These are phyloP conservation scores for Hypericum perforatum DNA, from an alignment of 345 rosid species.

Conservation along the genomic window DNA sequence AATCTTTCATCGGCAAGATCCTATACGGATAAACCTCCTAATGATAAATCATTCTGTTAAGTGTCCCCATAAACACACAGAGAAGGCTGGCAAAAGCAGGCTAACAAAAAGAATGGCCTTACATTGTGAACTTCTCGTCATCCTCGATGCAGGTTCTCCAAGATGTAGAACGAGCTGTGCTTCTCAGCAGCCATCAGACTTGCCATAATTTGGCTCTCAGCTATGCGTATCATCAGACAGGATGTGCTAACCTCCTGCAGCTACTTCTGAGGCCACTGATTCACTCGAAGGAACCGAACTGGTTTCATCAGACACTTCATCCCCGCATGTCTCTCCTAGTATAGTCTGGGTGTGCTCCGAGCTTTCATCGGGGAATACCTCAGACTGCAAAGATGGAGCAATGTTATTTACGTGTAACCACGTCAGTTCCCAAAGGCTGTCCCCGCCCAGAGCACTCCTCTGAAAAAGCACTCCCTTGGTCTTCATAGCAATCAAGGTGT, in stretches of 20 bases:
- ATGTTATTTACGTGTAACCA: conserved; percentile 94
- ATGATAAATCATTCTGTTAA: too few relatives aligned
- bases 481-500: conserved; percentile 77
- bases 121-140: too few relatives aligned
- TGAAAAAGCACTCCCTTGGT: conserved; percentile 66
- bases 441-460: conserved; percentile 86
- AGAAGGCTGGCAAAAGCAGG: too few relatives aligned
- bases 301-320: conserved; percentile 28
- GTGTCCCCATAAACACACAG: too few relatives aligned
- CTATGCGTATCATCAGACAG: conserved; percentile 9
- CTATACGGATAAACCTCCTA: too few relatives aligned
- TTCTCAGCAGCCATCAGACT: too few relatives aligned
- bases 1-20: too few relatives aligned
- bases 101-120: too few relatives aligned
- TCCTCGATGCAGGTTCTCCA: too few relatives aligned
- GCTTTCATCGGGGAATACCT: conserved; percentile 78
- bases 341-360: conserved; percentile 21
- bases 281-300: conserved; percentile 32
- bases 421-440: conserved; percentile 93
- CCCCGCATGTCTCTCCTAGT: conserved; percentile 17
- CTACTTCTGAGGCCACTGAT: conserved; percentile 27
- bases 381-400: conserved; percentile 63
- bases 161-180: too few relatives aligned
- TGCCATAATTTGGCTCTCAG: background rate
- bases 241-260: conserved; percentile 22